Evolutionary conservation across 164 flowering plant species (phyloP), one percentile per base, ranked within the genome.

Genomic region (Umbellularia californica): DNA sequence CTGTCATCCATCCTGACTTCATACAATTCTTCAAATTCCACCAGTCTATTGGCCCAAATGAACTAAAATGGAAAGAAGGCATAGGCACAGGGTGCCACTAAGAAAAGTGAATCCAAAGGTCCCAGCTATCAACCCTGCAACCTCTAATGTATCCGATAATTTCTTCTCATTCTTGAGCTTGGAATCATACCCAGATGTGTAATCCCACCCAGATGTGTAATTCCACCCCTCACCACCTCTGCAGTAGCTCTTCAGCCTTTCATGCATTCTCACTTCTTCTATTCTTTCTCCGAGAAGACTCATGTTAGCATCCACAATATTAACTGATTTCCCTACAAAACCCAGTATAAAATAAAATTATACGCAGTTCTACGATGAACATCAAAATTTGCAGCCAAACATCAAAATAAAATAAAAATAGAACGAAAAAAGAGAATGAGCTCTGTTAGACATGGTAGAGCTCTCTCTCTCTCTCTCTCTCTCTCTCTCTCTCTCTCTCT

Each of bases 251-350:
- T 84, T 82, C 72, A 88, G 65, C 58, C 81, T 82, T 76, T 86
- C 91, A 74, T 79, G 80, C 58, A 70, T 75, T 82, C 66, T 80
- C 22, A 84, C 71, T 64, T 79, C 72, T 58, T 85, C 86, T 47
- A 88, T 82, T 62, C 86, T 88, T 60, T 77, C 77, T 50, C 77
- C 81, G 50, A 86, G 67, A 60, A 85, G 79, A 3, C 64, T 73
- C 81, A 86, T 23, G 68, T 83, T 86, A 9, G 82, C 83, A 68
- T 88, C 91, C 4, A 85, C 88, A 6, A 76, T 78, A 33, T 81
- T 65, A n/a, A 73, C 79, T 13, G 84, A 78, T 70, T 77, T 84
- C 68, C 88, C 88, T 83, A 78, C 14, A 20, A 60, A 64, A 65
- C 1, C 9, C 52, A 70, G 3, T 65, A 19, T 27, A 65, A 70